Conservation (phyloP, 495 filamentous ascomycete species). For the Neurospora discreta region DNA sequence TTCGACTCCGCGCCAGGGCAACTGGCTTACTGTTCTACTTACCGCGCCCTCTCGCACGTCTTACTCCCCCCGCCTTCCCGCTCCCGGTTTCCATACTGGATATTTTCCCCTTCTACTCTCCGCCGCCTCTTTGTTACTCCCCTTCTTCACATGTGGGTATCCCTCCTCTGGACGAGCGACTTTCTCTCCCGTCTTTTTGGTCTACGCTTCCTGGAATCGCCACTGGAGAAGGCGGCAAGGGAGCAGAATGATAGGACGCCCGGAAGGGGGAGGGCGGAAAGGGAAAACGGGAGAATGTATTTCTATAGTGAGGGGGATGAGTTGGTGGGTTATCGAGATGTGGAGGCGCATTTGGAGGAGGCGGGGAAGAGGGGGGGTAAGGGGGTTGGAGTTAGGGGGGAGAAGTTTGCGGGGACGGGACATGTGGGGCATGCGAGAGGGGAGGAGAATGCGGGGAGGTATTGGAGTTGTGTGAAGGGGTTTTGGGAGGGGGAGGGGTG, state of each 20-base stretch:
- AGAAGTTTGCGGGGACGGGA: conserved; percentile 24
- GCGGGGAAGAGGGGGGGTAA: conserved; percentile 20
- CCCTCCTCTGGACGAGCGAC: conserved; percentile 11
- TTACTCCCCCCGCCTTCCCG: neutral
- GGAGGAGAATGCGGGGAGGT: conserved; percentile 21
- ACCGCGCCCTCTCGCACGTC: conserved; percentile 16
- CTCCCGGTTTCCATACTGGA: too few species aligned
- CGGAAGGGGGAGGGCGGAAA: conserved; percentile 1
- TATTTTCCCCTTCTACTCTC: too few species aligned
- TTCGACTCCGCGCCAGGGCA: conserved; percentile 33
- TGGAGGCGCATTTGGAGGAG: conserved; percentile 28
- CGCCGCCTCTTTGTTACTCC: conserved; percentile 14
- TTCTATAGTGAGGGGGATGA: conserved; percentile 29
- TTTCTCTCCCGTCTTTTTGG: neutral
- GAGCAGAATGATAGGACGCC: conserved; percentile 18
- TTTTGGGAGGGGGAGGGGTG: conserved; percentile 22
- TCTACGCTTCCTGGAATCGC: conserved; percentile 7
- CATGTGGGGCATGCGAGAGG: conserved; percentile 33
- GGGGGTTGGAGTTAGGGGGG: conserved; percentile 17
- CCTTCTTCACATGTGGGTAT: conserved; percentile 6
- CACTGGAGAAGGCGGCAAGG: conserved; percentile 13
- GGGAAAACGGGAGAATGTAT: conserved; percentile 30
- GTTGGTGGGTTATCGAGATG: conserved; percentile 28
- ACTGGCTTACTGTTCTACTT: conserved; percentile 15
- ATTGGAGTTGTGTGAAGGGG: conserved; percentile 29